A percentile compares a stretch with the other conserved stretches of the same genome.
These are phyloP conservation scores for Hypoxylon fuscum DNA, from an alignment of 495 filamentous ascomycete genomes.

Conservation along the genomic window DNA sequence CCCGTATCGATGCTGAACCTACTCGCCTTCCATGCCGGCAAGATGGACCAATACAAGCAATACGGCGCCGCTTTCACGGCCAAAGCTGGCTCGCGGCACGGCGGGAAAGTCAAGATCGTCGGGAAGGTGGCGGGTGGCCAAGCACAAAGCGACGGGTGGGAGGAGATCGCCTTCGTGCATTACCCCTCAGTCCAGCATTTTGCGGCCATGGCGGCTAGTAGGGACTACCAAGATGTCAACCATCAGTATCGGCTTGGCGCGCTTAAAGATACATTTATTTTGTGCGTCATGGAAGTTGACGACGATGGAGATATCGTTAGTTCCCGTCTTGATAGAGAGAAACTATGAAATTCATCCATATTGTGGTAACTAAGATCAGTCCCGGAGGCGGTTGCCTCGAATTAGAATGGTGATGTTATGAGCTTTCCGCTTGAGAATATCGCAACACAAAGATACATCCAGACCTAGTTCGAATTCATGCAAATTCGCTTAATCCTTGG, in stretches of 20 bases:
- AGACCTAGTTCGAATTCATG: too few relatives aligned
- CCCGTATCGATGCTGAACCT: slow-evolving; percentile 75
- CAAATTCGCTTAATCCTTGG: too few relatives aligned
- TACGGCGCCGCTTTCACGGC: slow-evolving; percentile 68
- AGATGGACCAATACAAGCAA: slow-evolving; percentile 62
- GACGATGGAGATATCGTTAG: slow-evolving; percentile 32
- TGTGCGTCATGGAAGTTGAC: slow-evolving; percentile 66
- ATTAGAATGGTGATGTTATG: too few relatives aligned
- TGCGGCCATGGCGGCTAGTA: slow-evolving; percentile 68
- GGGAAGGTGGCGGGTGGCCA: slow-evolving; percentile 57
- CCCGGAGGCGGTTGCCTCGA: too few relatives aligned
- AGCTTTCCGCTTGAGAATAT: too few relatives aligned
- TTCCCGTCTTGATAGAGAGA: slow-evolving; percentile 5
- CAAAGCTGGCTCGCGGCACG: slow-evolving; percentile 60
- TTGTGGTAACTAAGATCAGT: too few relatives aligned
- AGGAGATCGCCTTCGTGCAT: slow-evolving; percentile 69
- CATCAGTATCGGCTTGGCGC: slow-evolving; percentile 61
- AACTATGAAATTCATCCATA: slow-evolving; percentile 15
- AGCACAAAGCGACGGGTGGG: slow-evolving; percentile 45
- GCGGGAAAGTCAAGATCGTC: slow-evolving; percentile 70
- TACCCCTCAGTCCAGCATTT: slow-evolving; percentile 72
- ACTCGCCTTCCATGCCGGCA: slow-evolving; percentile 65
- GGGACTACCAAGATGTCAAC: slow-evolving; percentile 73
- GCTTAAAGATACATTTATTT: slow-evolving; percentile 70
- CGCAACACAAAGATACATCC: too few relatives aligned